A percentile compares a stretch with the other conserved stretches of the same genome.
Conservation (phyloP, 164 flowering plant genomes). For the Platanus orientalis region DNA sequence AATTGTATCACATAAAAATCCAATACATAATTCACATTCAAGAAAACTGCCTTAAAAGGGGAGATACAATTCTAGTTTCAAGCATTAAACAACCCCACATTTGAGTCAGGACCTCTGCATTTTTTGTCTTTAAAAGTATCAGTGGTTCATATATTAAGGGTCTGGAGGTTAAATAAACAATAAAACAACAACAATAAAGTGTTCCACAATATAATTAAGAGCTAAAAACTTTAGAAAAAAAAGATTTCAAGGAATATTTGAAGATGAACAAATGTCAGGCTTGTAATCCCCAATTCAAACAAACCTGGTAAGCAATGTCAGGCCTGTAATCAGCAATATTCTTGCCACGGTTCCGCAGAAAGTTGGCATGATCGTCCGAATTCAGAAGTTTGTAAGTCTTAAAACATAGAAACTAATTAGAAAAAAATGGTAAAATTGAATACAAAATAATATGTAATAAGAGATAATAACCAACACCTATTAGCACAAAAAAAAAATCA, state of each 20-base stretch:
- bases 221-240: background rate
- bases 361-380: conserved; percentile 78
- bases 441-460: background rate
- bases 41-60: too few relatives aligned
- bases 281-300: conserved; percentile 6
- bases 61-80: too few relatives aligned
- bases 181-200: too few relatives aligned
- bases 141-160: too few relatives aligned
- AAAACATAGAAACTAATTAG: background rate
- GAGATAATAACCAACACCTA: too few relatives aligned
- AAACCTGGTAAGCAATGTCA: conserved; percentile 86
- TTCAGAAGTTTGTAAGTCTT: conserved; percentile 74
- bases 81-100: too few relatives aligned
- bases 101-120: too few relatives aligned
- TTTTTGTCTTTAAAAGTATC: background rate
- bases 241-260: background rate
- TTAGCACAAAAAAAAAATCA: background rate
- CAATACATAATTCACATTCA: too few relatives aligned
- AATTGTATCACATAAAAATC: too few relatives aligned
- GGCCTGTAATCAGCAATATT: conserved; percentile 84
- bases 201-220: too few relatives aligned
- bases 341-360: conserved; percentile 47
- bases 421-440: too few relatives aligned
- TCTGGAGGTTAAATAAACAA: background rate
- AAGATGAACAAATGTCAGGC: background rate